Base-by-base conservation (phyloP, 2,329 filamentous ascomycete species). In the Penicillium sp. region DNA sequence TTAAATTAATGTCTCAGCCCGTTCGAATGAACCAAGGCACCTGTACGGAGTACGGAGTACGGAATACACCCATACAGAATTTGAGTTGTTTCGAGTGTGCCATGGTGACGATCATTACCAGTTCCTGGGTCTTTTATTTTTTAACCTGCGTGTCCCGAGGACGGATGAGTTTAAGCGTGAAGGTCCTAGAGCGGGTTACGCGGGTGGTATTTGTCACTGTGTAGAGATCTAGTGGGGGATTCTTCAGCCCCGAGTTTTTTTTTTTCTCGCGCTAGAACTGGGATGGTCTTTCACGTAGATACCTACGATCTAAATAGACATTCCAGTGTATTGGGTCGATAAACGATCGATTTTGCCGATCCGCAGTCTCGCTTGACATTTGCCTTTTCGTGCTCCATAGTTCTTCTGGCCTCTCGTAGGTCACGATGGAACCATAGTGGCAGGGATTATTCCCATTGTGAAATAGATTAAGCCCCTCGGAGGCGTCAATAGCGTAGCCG, bases 81-180 rank as follows among this genome's bases (percentile, higher is more conserved):
- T 46, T 22, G 45, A 21, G 39, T 46, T 44, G 24, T 6, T 27
- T 27, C 24, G 5, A 9, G 34, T 32, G 44, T 29, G 31, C 29
- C 45, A 27, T 29, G 4, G 18, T n/a, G 55, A 22, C 51, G 57
- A 63, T 63, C 61, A 50, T 55, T 60, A 27, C 61, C 59, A 31
- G 43, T 48, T 47, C 52, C 24, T 45, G 10, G 31, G 10, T 6
- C 24, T 6, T 27, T 27, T 27, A 5, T 8, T 8, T 6, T 27
- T 5, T 8, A 27, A 18, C 18, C 29, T 31, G 7, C 29, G 29
- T 31, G 5, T 34, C 9, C 31, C 31, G 31, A 34, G 31, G 31
- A 18, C 18, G 18, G 18, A 34, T 14, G 31, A 11, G 31, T n/a
- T 34, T 43, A 36, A 14, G 14, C 7, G 31, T 14, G 18, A 22